These are phyloP conservation scores for Lentinula sp. DNA, from an alignment of 768 basidiomycete genomes.

Conservation along the genomic window DNA sequence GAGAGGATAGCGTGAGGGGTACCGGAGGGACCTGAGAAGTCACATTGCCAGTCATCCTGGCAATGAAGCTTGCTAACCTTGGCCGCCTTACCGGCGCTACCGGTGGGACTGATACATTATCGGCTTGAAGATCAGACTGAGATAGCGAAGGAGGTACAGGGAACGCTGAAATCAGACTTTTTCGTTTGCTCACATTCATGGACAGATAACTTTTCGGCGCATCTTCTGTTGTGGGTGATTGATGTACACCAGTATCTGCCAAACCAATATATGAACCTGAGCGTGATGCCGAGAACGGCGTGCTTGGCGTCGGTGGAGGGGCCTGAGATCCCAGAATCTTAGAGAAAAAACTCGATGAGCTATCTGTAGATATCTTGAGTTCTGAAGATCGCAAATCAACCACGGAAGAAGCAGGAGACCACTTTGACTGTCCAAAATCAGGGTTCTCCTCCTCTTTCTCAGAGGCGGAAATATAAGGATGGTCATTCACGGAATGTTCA, in stretches of 20 bases:
- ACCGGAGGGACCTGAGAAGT: not conserved
- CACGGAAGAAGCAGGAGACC: slow-evolving; percentile 4
- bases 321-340: not conserved
- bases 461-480: not conserved
- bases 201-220: not conserved
- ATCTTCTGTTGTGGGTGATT: not conserved
- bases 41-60: not conserved
- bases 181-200: not conserved
- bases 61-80: slow-evolving; percentile 1
- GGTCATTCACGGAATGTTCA: not conserved
- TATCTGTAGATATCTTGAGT: not conserved
- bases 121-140: not conserved
- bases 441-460: not conserved
- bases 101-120: not conserved
- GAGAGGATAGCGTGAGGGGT: not conserved
- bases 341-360: not conserved
- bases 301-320: slow-evolving; percentile 1
- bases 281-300: not conserved
- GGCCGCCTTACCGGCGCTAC: not conserved
- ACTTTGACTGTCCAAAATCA: not conserved
- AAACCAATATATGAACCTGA: not conserved
- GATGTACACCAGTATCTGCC: not conserved
- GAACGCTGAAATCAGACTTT: not conserved
- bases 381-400: not conserved
- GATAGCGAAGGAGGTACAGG: not conserved